Conservation (phyloP, 306 rosid species). For the Cucurbita ficifolia region DNA sequence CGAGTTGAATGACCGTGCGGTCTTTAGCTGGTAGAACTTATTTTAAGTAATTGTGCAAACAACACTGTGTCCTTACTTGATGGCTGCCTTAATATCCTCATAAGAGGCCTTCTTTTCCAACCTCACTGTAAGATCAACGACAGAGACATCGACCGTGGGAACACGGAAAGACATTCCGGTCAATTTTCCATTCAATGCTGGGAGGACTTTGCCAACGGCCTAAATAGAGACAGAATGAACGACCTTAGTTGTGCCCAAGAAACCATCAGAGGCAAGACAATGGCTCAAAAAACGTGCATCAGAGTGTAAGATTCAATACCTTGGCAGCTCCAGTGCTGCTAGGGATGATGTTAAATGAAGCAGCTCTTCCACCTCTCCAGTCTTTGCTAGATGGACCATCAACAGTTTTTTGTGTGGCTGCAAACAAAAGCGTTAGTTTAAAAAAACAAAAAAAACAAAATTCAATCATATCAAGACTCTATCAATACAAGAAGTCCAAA, state of each 20-base stretch:
- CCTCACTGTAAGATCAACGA: constrained; percentile 70
- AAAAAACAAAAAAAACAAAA: not conserved
- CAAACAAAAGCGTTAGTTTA: not conserved
- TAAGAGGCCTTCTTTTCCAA: constrained; percentile 39
- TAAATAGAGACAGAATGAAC: not conserved
- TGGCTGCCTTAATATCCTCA: constrained; percentile 44
- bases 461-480: not conserved
- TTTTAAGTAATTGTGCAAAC: not conserved
- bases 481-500: not conserved
- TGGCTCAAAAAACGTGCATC: too few relatives aligned
- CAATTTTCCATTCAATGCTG: constrained; percentile 55
- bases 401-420: constrained; percentile 96
- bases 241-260: not conserved
- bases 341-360: constrained; percentile 95
- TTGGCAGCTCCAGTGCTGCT: constrained; percentile 99
- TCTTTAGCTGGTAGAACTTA: not conserved
- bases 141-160: constrained; percentile 68
- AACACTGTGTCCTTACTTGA: constrained; percentile 33
- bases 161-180: constrained; percentile 85
- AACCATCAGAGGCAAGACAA: not conserved
- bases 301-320: constrained; percentile 23
- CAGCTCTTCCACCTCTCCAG: constrained; percentile 99
- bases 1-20: not conserved
- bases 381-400: constrained; percentile 97
- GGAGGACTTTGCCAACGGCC: constrained; percentile 73